These are phyloP conservation scores for Fibroporia radiculosa DNA, from an alignment of 768 basidiomycete genomes.

Conservation along the genomic window DNA sequence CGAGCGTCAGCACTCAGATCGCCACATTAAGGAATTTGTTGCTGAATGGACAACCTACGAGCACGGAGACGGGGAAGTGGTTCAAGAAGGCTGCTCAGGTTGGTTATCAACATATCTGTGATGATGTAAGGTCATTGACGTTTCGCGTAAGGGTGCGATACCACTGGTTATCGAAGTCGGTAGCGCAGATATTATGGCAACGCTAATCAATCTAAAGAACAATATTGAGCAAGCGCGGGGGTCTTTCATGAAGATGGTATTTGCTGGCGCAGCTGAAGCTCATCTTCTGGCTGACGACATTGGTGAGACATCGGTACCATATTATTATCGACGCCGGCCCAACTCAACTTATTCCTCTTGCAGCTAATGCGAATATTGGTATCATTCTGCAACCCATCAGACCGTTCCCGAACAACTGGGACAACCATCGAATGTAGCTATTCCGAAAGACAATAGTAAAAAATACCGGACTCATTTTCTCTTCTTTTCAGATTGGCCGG, in stretches of 20 bases:
- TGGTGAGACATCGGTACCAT: slow-evolving; percentile 23
- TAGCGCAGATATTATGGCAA: slow-evolving; percentile 78
- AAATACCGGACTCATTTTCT: background rate
- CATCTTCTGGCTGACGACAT: slow-evolving; percentile 66
- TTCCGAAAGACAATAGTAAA: background rate
- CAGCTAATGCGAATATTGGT: slow-evolving; percentile 1
- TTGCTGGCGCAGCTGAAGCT: slow-evolving; percentile 61
- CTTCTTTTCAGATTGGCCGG: slow-evolving; percentile 45
- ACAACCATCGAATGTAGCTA: slow-evolving; percentile 4
- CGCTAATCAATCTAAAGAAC: slow-evolving; percentile 60
- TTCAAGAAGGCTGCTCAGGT: slow-evolving; percentile 31
- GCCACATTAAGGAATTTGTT: slow-evolving; percentile 63
- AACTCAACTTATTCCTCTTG: background rate
- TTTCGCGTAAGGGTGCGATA: slow-evolving; percentile 63
- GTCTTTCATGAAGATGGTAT: slow-evolving; percentile 44
- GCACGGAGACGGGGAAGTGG: slow-evolving; percentile 24
- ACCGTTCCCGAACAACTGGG: slow-evolving; percentile 5
- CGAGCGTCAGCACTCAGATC: slow-evolving; percentile 76
- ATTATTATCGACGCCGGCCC: slow-evolving; percentile 31
- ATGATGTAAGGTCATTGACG: too few species aligned
- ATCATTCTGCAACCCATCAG: slow-evolving; percentile 1
- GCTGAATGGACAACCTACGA: slow-evolving; percentile 28
- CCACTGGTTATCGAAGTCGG: slow-evolving; percentile 70
- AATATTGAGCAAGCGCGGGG: slow-evolving; percentile 45
- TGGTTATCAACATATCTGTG: slow-evolving; percentile 9